A percentile compares a stretch with the other conserved stretches of the same genome.
These are phyloP conservation scores for Solidago caesia DNA, from an alignment of 129 eudicot species.

Conservation along the genomic window DNA sequence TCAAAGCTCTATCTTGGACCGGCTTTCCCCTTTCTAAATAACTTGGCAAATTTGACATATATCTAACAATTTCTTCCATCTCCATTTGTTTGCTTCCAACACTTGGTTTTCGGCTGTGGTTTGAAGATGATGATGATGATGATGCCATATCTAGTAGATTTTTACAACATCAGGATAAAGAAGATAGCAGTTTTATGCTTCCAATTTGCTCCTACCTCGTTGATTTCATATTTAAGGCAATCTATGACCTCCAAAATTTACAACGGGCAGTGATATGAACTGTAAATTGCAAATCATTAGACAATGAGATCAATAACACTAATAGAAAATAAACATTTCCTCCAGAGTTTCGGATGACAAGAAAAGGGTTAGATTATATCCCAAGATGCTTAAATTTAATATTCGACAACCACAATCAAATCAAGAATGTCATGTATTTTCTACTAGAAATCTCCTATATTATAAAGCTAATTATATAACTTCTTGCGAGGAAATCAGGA, in stretches of 20 bases:
- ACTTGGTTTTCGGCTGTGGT: constrained; percentile 19
- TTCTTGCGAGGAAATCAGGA: too few species aligned
- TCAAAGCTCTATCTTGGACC: constrained; percentile 58
- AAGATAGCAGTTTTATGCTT: not conserved
- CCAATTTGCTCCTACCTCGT: not conserved
- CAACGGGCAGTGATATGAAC: constrained; percentile 4
- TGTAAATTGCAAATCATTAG: not conserved
- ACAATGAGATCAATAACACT: not conserved
- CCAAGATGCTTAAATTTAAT: not conserved
- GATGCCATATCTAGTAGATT: constrained; percentile 28
- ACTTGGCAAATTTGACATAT: constrained; percentile 82
- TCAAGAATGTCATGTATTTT: not conserved
- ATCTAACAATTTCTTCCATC: constrained; percentile 71
- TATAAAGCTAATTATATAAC: constrained; percentile 1
- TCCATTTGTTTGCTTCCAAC: constrained; percentile 36
- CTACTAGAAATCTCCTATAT: not conserved
- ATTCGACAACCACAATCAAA: not conserved
- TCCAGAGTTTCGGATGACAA: not conserved
- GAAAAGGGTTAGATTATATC: not conserved
- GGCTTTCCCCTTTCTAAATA: constrained; percentile 69
- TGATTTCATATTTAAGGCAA: constrained; percentile 6
- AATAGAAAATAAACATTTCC: not conserved
- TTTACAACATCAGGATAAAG: constrained; percentile 41
- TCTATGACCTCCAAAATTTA: not conserved
- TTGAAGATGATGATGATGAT: constrained; percentile 36